Evolutionary conservation across 768 basidiomycete genomes (phyloP).

Genomic region (Tricholoma hemisulphureum): DNA sequence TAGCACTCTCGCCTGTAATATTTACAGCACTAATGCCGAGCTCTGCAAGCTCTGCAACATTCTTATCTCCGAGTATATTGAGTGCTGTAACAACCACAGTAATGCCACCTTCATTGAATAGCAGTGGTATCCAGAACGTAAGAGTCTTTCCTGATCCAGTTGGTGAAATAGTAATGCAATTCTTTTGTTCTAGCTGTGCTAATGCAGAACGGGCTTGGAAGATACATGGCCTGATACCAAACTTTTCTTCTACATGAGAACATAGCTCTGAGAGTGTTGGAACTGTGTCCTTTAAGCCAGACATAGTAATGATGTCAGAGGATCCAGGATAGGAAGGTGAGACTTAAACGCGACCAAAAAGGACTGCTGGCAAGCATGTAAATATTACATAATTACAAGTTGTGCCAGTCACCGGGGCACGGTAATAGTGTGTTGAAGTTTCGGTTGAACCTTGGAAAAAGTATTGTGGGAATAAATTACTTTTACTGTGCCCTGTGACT

Average conservation of each 20-base stretch:
- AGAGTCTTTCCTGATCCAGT: constrained; percentile 25
- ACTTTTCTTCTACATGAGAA: constrained; percentile 4
- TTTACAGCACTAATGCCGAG: neutral
- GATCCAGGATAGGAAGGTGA: too few species aligned
- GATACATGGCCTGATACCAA: constrained; percentile 15
- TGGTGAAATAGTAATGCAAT: constrained; percentile 19
- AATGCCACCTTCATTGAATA: constrained; percentile 13
- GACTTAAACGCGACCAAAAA: too few species aligned
- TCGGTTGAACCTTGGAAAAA: neutral
- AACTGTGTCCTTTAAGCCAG: too few species aligned
- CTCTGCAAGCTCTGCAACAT: neutral
- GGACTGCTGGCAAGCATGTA: neutral
- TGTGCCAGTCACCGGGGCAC: neutral
- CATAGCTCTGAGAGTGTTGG: too few species aligned
- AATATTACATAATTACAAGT: neutral
- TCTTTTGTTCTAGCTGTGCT: constrained; percentile 8
- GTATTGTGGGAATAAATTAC: neutral
- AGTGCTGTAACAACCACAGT: constrained; percentile 19
- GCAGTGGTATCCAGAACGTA: constrained; percentile 21
- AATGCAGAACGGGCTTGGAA: constrained; percentile 11
- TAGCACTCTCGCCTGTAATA: too few species aligned
- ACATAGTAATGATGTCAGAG: too few species aligned
- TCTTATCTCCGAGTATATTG: constrained; percentile 1
- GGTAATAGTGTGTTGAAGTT: too few species aligned
- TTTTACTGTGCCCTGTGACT: neutral